Evolutionary conservation across 2,329 filamentous ascomycete genomes (phyloP).

Genomic region (Diaporthe longicolla): DNA sequence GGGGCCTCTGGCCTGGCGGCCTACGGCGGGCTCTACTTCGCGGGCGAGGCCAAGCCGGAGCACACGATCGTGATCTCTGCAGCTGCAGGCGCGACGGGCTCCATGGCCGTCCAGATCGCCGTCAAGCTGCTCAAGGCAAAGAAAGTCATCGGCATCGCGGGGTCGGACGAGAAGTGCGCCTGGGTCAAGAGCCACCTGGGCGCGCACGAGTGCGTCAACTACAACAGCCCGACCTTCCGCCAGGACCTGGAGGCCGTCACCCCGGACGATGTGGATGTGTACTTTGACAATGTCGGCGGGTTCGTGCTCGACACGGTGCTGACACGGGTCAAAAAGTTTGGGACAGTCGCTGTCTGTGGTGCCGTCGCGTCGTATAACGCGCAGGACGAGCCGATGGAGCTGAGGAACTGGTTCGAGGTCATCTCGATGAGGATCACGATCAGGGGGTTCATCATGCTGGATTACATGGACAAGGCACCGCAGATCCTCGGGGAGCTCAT

Average conservation of each 20-base stretch:
- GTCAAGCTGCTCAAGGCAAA: slow-evolving; percentile 62
- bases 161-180: slow-evolving; percentile 65
- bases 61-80: slow-evolving; percentile 62
- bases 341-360: slow-evolving; percentile 59
- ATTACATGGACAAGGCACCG: slow-evolving; percentile 52
- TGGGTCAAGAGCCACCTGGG: slow-evolving; percentile 63
- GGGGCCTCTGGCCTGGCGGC: slow-evolving; percentile 57
- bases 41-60: slow-evolving; percentile 52
- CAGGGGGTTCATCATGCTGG: slow-evolving; percentile 59
- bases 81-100: slow-evolving; percentile 63
- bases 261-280: slow-evolving; percentile 64
- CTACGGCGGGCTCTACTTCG: slow-evolving; percentile 58
- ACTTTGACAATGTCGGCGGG: slow-evolving; percentile 66
- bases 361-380: slow-evolving; percentile 58
- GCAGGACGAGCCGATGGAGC: slow-evolving; percentile 47
- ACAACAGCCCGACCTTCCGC: slow-evolving; percentile 62
- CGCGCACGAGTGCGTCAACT: slow-evolving; percentile 68
- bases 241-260: slow-evolving; percentile 62
- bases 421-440: slow-evolving; percentile 57
- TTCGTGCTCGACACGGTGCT: slow-evolving; percentile 62
- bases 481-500: slow-evolving; percentile 47
- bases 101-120: slow-evolving; percentile 66
- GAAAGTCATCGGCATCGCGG: slow-evolving; percentile 66
- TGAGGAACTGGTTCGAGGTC: slow-evolving; percentile 61
- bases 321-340: slow-evolving; percentile 55